A percentile compares a stretch with the other conserved stretches of the same genome.
phyloP scores from a whole-genome alignment of 2,329 filamentous ascomycete genomes.

The Pseudogymnoascus sp. region DNA sequence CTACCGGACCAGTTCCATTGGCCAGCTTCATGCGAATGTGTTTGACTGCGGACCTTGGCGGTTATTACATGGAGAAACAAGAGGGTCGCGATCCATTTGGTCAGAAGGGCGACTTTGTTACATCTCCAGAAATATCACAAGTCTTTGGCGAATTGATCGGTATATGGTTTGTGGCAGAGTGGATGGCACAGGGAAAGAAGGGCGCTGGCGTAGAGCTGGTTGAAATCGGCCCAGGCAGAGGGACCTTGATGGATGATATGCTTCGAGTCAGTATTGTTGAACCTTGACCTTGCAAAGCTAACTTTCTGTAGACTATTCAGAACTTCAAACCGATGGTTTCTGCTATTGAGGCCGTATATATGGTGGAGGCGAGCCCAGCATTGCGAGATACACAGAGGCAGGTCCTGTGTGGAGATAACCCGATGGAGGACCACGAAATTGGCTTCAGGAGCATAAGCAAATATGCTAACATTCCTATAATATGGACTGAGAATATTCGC shows the following conservation, averaged over 20 bases:
- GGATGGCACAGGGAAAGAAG: constrained; percentile 81
- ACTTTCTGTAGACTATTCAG: constrained; percentile 60
- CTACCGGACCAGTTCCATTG: constrained; percentile 84
- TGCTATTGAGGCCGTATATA: constrained; percentile 79
- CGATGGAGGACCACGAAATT: constrained; percentile 63
- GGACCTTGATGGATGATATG: constrained; percentile 96
- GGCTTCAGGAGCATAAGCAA: constrained; percentile 72
- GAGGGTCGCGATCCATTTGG: constrained; percentile 80
- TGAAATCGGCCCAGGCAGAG: constrained; percentile 88
- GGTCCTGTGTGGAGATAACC: constrained; percentile 69
- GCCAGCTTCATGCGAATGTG: constrained; percentile 99
- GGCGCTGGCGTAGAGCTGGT: constrained; percentile 76
- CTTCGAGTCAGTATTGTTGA: constrained; percentile 60
- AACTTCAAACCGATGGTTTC: constrained; percentile 73
- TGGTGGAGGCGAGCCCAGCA: constrained; percentile 86
- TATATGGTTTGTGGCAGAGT: constrained; percentile 93
- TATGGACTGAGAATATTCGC: constrained; percentile 70
- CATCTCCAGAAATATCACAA: constrained; percentile 94
- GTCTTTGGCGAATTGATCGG: constrained; percentile 92
- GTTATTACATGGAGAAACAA: constrained; percentile 80
- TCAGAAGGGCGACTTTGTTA: constrained; percentile 90
- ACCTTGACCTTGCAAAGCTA: constrained; percentile 14
- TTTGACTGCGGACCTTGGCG: constrained; percentile 80
- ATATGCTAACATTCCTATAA: constrained; percentile 65
- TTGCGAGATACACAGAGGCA: constrained; percentile 72